Base-by-base conservation (phyloP, 805 yeast species). In the Cyberlindnera misumaiensis region DNA sequence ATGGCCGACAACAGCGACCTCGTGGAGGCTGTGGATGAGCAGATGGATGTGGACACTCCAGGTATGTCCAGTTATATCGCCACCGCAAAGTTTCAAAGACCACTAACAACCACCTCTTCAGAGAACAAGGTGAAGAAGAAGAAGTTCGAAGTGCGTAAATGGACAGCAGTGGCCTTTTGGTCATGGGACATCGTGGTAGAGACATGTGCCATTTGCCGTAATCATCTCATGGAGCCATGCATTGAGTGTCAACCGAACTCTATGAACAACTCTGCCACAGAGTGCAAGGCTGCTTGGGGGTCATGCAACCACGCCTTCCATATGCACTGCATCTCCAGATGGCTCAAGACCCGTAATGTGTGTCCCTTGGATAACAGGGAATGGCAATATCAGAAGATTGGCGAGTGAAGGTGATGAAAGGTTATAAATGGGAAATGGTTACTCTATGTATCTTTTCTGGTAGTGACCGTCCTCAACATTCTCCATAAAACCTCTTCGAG, bases 81-180 rank as follows among this genome's bases (percentile, higher is more conserved):
- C 8, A 5, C 8, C 24, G 5, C 24, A 20, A 20, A 20, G 8
- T 20, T 20, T 20, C 24, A 20, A 20, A 20, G 24, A 20, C 24
- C 24, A 20, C 24, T 20, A 20, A 20, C 24, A 20, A 20, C 5
- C 24, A 8, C 8, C 8, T 15, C 27, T 17, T 28, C 30, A 22
- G 30, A 17, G 17, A 7, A 20, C 24, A 32, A 31, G 25, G 22
- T 14, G 28, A 36, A 27, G 82, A 65, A n/a, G n/a, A 83, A 82
- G 59, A 73, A 85, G 52, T 89, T 93, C 53, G 97, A 90, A 59
- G 89, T 93, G 30, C 85, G 87, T 58, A 93, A 89, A 68, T 90
- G 98, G 97, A 88, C 96, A 11, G 97, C 97, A 0, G 98, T 93
- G 35, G 97, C 97, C n/a, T 87, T 93, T 59, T 93, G 99, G 99